These are phyloP conservation scores for Solanum acaule DNA, from an alignment of 257 asterid genomes.

Conservation along the genomic window DNA sequence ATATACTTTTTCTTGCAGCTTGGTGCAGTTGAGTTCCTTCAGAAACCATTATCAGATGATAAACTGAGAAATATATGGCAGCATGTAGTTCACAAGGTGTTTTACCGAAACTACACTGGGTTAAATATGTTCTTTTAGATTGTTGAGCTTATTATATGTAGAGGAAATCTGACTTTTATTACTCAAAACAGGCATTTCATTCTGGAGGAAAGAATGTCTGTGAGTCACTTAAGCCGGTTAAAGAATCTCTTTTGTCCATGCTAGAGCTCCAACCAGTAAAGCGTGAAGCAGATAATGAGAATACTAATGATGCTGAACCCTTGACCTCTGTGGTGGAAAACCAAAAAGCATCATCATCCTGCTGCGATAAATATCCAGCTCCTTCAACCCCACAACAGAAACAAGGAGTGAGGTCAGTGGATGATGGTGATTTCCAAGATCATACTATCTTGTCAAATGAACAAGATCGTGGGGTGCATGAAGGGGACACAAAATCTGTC, in stretches of 20 bases:
- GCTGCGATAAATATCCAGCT: conserved; percentile 31
- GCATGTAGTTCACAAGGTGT: conserved; percentile 42
- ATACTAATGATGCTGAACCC: not conserved
- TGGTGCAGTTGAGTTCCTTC: conserved; percentile 52
- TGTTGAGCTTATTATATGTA: not conserved
- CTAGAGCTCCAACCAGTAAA: conserved; percentile 14
- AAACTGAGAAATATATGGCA: conserved; percentile 44
- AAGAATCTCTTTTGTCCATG: conserved; percentile 26
- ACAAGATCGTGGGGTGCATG: conserved; percentile 18
- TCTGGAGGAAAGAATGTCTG: conserved; percentile 24
- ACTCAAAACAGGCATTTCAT: conserved; percentile 33
- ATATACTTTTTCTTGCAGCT: conserved; percentile 12
- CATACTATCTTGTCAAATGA: conserved; percentile 24
- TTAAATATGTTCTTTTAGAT: not conserved
- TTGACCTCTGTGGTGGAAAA: not conserved
- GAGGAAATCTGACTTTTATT: not conserved
- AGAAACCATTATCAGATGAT: conserved; percentile 40
- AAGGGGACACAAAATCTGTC: conserved; percentile 43
- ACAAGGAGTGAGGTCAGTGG: conserved; percentile 25
- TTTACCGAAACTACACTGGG: not conserved
- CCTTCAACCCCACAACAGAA: conserved; percentile 43
- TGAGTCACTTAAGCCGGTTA: conserved; percentile 27
- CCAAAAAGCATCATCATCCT: conserved; percentile 1
- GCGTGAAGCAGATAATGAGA: not conserved
- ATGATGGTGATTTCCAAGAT: conserved; percentile 23